Conservation (phyloP, 1,284 basidiomycete genomes). For the Nidula niveotomentosa region DNA sequence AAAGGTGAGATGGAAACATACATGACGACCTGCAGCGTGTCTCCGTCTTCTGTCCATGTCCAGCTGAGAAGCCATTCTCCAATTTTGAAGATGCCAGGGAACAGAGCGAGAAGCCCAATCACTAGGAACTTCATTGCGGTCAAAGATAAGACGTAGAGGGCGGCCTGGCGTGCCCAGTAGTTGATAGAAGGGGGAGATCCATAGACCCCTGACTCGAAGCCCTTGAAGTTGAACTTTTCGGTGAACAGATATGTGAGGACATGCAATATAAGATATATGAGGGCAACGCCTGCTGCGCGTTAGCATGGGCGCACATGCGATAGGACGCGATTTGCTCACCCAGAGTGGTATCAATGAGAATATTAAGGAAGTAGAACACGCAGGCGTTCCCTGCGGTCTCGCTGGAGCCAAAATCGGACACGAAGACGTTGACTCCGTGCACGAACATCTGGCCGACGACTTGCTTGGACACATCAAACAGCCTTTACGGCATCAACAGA, state of each 20-base stretch:
- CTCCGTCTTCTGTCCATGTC: conserved; percentile 61
- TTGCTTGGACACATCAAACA: conserved; percentile 92
- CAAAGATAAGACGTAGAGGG: conserved; percentile 82
- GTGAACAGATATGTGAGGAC: conserved; percentile 68
- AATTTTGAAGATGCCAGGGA: conserved; percentile 69
- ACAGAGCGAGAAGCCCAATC: conserved; percentile 69
- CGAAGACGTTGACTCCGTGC: conserved; percentile 84
- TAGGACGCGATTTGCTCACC: conserved; percentile 46
- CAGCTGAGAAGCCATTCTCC: conserved; percentile 86
- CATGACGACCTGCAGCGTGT: conserved; percentile 82
- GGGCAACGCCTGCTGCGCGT: conserved; percentile 65
- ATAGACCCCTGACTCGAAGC: conserved; percentile 88
- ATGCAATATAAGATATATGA: conserved; percentile 83
- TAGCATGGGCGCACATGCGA: conserved; percentile 2
- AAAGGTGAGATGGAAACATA: conserved; percentile 34
- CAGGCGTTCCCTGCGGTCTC: conserved; percentile 80
- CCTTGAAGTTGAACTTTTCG: conserved; percentile 65
- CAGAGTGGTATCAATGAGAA: conserved; percentile 92
- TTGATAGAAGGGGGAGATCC: conserved; percentile 72
- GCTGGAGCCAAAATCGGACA: conserved; percentile 70
- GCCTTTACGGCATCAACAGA: conserved; percentile 40
- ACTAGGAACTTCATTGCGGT: conserved; percentile 92
- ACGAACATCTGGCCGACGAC: conserved; percentile 90
- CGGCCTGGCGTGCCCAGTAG: conserved; percentile 84
- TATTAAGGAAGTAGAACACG: conserved; percentile 92